Base-by-base conservation (phyloP, 495 filamentous ascomycete genomes). In the Aspergillus funiculosus region DNA sequence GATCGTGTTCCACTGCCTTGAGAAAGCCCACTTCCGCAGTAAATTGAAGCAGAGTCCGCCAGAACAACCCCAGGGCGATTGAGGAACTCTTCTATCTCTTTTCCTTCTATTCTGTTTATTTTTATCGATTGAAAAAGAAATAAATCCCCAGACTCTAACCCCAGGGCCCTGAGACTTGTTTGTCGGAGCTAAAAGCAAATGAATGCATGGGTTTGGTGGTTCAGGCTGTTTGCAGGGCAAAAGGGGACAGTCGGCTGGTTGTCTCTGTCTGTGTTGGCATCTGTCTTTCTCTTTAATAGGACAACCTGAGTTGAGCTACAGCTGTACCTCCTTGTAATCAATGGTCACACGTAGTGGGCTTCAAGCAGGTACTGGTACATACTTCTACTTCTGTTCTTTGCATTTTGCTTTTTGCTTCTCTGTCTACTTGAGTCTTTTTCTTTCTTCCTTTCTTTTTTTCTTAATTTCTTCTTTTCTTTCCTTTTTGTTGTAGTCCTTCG, bases 251-350 rank as follows among this genome's bases (percentile, higher is more conserved):
- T 6, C 15, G 7, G 6, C 14, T 7, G 29, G 5, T 11, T 26
- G 17, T 15, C 24, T 7, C 25, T 43, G 41, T 56, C 43, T 61
- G 58, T 48, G 55, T 43, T 61, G 58, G 56, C 53, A 56, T 49
- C 21, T 42, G 27, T 36, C 39, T 35, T 46, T n/a, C n/a, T n/a
- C n/a, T n/a, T n/a, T n/a, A n/a, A n/a, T n/a, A n/a, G n/a, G n/a
- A n/a, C n/a, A n/a, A n/a, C n/a, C 27, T 47, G 50, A 37, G 50
- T 43, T 31, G 29, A 47, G 39, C 43, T 46, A 39, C 27, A 45
- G 43, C 47, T 47, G 30, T 43, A 21, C 34, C 35, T 27, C 28
- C 29, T 36, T 17, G 31, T 46, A 45, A 32, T 50, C 40, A 54
- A 38, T 52, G 51, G 48, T 50, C 51, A 49, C 44, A 49, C 32